Conservation (phyloP, 2,329 filamentous ascomycete genomes). For the Fusarium abutilonis region DNA sequence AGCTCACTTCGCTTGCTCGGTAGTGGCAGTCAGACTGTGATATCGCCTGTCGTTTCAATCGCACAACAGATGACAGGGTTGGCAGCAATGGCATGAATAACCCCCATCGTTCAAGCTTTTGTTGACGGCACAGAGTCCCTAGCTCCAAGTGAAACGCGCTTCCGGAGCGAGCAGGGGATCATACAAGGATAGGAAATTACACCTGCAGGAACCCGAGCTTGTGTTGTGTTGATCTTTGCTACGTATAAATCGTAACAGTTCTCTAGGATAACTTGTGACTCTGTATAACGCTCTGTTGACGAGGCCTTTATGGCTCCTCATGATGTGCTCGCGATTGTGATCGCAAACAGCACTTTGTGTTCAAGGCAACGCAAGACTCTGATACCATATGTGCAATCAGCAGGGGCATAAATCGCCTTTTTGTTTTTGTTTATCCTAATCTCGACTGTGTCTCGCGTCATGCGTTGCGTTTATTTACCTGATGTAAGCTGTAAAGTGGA, state of each 20-base stretch:
- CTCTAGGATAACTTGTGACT: neutral
- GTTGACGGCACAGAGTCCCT: slow-evolving; percentile 8
- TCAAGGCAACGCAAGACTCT: neutral
- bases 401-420: neutral
- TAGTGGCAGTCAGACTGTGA: slow-evolving; percentile 3
- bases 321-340: neutral
- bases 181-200: slow-evolving; percentile 42
- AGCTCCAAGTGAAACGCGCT: slow-evolving; percentile 37
- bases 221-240: slow-evolving; percentile 14
- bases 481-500: slow-evolving; percentile 11
- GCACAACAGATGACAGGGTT: slow-evolving; percentile 5
- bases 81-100: slow-evolving; percentile 12
- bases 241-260: slow-evolving; percentile 5
- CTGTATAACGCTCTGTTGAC: neutral
- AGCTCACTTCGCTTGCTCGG: slow-evolving; percentile 32
- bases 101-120: slow-evolving; percentile 9
- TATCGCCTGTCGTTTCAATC: slow-evolving; percentile 10
- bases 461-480: slow-evolving; percentile 4
- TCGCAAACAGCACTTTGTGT: neutral
- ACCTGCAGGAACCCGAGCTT: slow-evolving; percentile 39
- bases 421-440: neutral
- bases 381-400: neutral
- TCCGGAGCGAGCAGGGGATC: slow-evolving; percentile 33
- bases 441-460: slow-evolving; percentile 7
- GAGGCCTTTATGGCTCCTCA: neutral